These are phyloP conservation scores for Rhododendron griersonianum DNA, from an alignment of 148 eudicot species.

Conservation along the genomic window DNA sequence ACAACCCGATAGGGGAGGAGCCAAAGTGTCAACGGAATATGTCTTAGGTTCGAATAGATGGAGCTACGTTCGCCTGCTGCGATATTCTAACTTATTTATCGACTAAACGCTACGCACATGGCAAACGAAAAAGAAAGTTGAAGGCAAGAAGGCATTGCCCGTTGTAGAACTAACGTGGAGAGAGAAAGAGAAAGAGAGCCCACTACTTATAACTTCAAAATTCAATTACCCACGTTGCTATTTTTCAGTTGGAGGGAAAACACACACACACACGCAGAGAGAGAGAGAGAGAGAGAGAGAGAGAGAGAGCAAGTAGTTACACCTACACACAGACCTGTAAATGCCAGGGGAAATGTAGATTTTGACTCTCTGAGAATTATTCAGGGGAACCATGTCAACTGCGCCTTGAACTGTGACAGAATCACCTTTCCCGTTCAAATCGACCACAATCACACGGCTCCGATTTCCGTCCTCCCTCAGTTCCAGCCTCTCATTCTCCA, in stretches of 20 bases:
- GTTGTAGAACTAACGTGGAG: background rate
- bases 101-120: background rate
- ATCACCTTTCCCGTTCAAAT: conserved; percentile 62
- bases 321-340: conserved; percentile 52
- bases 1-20: too few relatives aligned
- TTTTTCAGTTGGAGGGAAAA: background rate
- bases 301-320: background rate
- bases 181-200: background rate
- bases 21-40: too few relatives aligned
- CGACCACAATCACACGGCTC: conserved; percentile 57
- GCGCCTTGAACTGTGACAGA: conserved; percentile 82
- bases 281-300: background rate
- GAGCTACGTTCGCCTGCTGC: background rate
- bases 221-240: conserved; percentile 3
- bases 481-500: background rate
- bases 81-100: background rate
- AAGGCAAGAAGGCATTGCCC: background rate
- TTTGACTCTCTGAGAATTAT: conserved; percentile 58
- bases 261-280: background rate
- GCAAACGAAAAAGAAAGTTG: background rate
- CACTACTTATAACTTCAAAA: background rate
- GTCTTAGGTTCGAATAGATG: background rate
- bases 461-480: background rate
- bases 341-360: conserved; percentile 79
- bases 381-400: conserved; percentile 64